Evolutionary conservation across 441 rosid species (phyloP), one percentile per base, ranked within the genome.

Genomic region (Arabidopsis lyrata): DNA sequence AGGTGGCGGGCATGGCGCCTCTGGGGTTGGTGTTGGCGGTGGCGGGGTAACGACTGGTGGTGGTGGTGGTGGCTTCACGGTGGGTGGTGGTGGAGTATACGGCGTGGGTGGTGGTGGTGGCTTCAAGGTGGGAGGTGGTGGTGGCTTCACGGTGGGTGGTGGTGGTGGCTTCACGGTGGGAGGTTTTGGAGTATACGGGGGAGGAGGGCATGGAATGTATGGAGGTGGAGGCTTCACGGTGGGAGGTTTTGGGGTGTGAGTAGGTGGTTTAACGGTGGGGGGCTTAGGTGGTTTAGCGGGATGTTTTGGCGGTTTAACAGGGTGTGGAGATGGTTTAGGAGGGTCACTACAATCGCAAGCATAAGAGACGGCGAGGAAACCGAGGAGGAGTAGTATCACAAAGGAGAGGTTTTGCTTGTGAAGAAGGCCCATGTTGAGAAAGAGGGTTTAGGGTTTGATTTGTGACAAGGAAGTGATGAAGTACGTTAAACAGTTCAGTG

Each of bases 141-240:
- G 66, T 3, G 67, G 78, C 29, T 74, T 74, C 3, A 52, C 32
- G 8, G 49, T 34, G 20, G 47, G 71, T 0, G 89, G 85, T 0
- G 87, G 87, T 3, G 90, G 89, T 2, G 88, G 90, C 58, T 82
- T 81, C 7, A 87, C 86, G 9, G 68, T 76, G 68, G 67, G 85
- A 0, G 65, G 27, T 53, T 53, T 13, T 22, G 24, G 24, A 22
- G 24, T 0, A 22, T 22, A 22, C 24, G 24, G 24, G 24, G 24
- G 24, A 22, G 27, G 27, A 70, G 70, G 0, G 49, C 24, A 22
- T 22, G 24, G 24, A 2, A 22, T 22, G 24, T 44, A n/a, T 36
- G 9, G 27, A 8, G 59, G 27, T 5, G 78, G 66, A 5, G 77
- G 72, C 2, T 73, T 63, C 1, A 55, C 53, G 2, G 66, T 66